phyloP scores from a whole-genome alignment of 2,329 filamentous ascomycete genomes.

The Aspergillus cejpii region DNA sequence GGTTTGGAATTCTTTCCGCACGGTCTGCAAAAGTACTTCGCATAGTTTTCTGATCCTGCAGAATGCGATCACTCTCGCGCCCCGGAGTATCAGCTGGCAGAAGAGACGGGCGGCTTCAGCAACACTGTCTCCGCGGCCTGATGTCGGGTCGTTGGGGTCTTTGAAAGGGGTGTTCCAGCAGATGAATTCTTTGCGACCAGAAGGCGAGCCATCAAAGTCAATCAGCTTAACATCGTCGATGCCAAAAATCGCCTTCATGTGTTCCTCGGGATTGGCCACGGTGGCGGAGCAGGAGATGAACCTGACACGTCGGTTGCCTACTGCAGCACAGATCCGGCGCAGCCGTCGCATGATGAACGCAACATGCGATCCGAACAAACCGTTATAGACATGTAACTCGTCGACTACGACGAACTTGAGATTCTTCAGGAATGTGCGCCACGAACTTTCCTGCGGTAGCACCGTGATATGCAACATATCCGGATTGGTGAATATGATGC shows the following conservation, averaged over 20 bases:
- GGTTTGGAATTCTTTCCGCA: conserved; percentile 67
- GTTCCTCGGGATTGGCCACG: conserved; percentile 81
- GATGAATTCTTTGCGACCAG: conserved; percentile 85
- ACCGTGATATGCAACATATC: conserved; percentile 97
- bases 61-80: conserved; percentile 88
- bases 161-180: conserved; percentile 98
- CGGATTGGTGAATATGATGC: conserved; percentile 94
- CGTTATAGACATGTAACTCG: conserved; percentile 94
- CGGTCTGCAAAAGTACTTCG: conserved; percentile 71
- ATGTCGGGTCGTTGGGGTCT: conserved; percentile 77
- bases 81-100: conserved; percentile 78
- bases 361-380: conserved; percentile 86
- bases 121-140: conserved; percentile 75
- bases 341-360: conserved; percentile 90
- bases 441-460: conserved; percentile 80
- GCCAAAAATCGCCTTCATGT: conserved; percentile 93
- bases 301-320: conserved; percentile 76
- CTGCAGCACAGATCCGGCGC: conserved; percentile 76
- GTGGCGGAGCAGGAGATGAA: conserved; percentile 97
- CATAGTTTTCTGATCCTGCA: conserved; percentile 83
- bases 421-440: conserved; percentile 83
- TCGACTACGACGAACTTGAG: conserved; percentile 84
- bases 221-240: conserved; percentile 72
- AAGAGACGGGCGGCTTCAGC: conserved; percentile 85
- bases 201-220: conserved; percentile 88